Base-by-base conservation (phyloP, 2,329 filamentous ascomycete genomes). In the Teratosphaeria zuluensis region DNA sequence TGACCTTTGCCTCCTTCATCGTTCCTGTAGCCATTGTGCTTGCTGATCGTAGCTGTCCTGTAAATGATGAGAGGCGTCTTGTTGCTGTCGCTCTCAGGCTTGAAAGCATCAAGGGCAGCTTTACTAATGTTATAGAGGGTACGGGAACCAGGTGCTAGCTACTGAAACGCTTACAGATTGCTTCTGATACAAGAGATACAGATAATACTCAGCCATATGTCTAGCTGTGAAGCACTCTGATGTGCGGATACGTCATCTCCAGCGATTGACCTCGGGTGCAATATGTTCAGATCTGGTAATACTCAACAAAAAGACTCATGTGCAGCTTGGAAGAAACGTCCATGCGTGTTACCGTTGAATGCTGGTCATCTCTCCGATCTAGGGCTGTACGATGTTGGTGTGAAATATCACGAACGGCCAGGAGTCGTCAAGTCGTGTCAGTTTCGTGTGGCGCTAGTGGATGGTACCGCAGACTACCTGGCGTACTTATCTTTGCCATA, bases 1-100 rank as follows among this genome's bases (percentile, higher is more conserved):
- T 59, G 9, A 75, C 64, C 32, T 74, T 65, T 2, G 71, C 72
- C 69, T 75, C 71, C 60, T 74, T 74, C 69, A 72, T 72, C 9
- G 52, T 64, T 16, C 32, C 52, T 53, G 28, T 31, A 8, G 42
- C 42, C 42, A 48, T 48, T n/a, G 42, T 48, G 42, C 42, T 19
- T 6, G 42, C 42, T 48, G 16, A 19, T n/a, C 42, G 42, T n/a
- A 48, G 42, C 42, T 48, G 42, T n/a, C 16, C 16, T 1, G 42
- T 48, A n/a, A 48, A n/a, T 9, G 42, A 19, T 48, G 42, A n/a
- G 42, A 48, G 42, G 19, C n/a, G 42, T 21, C n/a, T 24, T n/a
- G 42, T 48, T 48, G 42, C 42, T 48, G 42, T 48, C n/a, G 16
- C 3, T n/a, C 42, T 16, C 8, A 21, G 19, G 19, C 8, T 19